Percentiles rank a stretch among this genome's conserved stretches.
phyloP scores from a whole-genome alignment of 768 basidiomycete species.

The Rossbeevera mucosa region DNA sequence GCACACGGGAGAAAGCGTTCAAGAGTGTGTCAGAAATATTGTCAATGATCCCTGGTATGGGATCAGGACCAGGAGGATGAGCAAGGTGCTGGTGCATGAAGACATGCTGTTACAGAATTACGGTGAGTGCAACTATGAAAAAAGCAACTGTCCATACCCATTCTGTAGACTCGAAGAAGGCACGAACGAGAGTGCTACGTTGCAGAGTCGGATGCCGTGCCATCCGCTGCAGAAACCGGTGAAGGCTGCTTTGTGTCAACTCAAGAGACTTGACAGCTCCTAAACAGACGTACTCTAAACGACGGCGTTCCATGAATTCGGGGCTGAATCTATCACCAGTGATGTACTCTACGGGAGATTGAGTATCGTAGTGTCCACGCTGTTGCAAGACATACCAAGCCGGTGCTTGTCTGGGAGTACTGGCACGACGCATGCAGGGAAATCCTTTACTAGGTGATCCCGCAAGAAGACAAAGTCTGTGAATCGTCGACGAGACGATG shows the following conservation, averaged over 20 bases:
- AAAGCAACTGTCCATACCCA: slow-evolving; percentile 63
- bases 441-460: slow-evolving; percentile 83
- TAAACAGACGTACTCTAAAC: slow-evolving; percentile 65
- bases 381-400: slow-evolving; percentile 57
- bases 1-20: slow-evolving; percentile 92
- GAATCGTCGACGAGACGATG: slow-evolving; percentile 82
- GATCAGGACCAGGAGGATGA: slow-evolving; percentile 84
- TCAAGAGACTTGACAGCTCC: neutral
- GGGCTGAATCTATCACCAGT: slow-evolving; percentile 96
- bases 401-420: slow-evolving; percentile 96
- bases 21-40: slow-evolving; percentile 93
- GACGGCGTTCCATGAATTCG: slow-evolving; percentile 93
- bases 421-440: slow-evolving; percentile 97
- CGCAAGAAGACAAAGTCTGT: slow-evolving; percentile 95
- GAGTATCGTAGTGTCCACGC: neutral
- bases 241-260: slow-evolving; percentile 52
- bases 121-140: slow-evolving; percentile 3
- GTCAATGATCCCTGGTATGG: slow-evolving; percentile 79
- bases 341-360: slow-evolving; percentile 70
- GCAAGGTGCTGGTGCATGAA: slow-evolving; percentile 96
- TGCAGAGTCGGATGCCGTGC: slow-evolving; percentile 93
- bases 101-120: slow-evolving; percentile 60
- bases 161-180: slow-evolving; percentile 97
- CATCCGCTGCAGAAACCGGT: slow-evolving; percentile 87
- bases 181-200: slow-evolving; percentile 83